Conservation (phyloP, 73 alveolate species). For the Paraurostyla sp. region DNA sequence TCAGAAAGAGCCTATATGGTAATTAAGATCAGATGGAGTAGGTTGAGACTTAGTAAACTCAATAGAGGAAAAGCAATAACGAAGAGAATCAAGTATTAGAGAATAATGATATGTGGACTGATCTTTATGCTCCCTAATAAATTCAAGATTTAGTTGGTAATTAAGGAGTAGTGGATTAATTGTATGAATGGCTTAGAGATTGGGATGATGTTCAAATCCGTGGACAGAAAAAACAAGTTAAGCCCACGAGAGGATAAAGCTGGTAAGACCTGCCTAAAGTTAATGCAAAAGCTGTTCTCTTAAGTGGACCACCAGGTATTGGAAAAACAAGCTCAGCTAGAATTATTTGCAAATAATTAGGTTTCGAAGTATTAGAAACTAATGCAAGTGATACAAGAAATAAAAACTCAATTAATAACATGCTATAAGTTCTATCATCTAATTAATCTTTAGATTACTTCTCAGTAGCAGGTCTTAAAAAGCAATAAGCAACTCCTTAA, state of each 20-base stretch:
- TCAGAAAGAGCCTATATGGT: background rate
- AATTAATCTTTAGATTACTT: constrained; percentile 72
- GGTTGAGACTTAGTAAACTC: background rate
- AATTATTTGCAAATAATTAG: constrained; percentile 88
- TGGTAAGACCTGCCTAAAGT: constrained; percentile 81
- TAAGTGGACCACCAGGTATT: constrained; percentile 99
- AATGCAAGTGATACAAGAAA: constrained; percentile 99
- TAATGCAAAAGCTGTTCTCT: constrained; percentile 98
- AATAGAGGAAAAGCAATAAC: background rate
- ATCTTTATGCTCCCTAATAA: constrained; percentile 91
- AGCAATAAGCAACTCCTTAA: background rate
- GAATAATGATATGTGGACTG: constrained; percentile 92
- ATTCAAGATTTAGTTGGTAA: constrained; percentile 94
- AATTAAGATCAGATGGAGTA: background rate
- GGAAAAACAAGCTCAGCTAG: constrained; percentile 99
- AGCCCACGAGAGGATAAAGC: constrained; percentile 78
- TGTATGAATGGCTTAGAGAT: constrained; percentile 96
- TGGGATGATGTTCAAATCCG: constrained; percentile 94
- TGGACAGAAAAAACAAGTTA: constrained; percentile 89
- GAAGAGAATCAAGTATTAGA: background rate
- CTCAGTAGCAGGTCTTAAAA: constrained; percentile 42
- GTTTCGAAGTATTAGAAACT: constrained; percentile 93
- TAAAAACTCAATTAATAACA: constrained; percentile 86
- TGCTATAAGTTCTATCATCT: constrained; percentile 76
- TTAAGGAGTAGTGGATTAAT: constrained; percentile 85